These are phyloP conservation scores for Acacia pycnantha DNA, from an alignment of 331 rosid genomes.

Conservation along the genomic window DNA sequence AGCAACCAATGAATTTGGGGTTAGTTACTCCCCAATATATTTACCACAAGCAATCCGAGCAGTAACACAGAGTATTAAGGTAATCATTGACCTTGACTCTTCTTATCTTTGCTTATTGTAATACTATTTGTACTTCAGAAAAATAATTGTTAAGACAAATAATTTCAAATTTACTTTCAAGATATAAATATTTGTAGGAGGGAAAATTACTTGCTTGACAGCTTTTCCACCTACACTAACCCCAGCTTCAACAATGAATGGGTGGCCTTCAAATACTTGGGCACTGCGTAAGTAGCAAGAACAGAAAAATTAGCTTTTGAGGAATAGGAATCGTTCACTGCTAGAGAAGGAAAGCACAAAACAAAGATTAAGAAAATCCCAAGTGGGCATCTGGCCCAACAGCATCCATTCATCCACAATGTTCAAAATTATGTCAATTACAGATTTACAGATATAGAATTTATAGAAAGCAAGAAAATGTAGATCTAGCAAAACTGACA, in stretches of 20 bases:
- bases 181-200: conserved; percentile 23
- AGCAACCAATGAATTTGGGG: not conserved
- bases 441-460: not conserved
- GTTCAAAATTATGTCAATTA: conserved; percentile 16
- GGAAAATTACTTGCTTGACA: conserved; percentile 74
- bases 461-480: conserved; percentile 20
- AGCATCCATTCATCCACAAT: not conserved
- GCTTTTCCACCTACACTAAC: conserved; percentile 93
- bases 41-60: not conserved
- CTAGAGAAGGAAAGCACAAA: conserved; percentile 9
- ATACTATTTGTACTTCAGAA: not conserved
- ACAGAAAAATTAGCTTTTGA: conserved; percentile 18
- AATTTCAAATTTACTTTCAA: conserved; percentile 26
- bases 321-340: conserved; percentile 8
- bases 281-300: conserved; percentile 50
- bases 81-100: not conserved
- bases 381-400: not conserved
- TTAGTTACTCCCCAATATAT: not conserved
- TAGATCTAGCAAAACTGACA: conserved; percentile 32
- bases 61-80: not conserved
- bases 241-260: conserved; percentile 97
- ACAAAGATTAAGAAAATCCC: not conserved
- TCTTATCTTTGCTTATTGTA: conserved; percentile 1
- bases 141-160: not conserved
- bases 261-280: conserved; percentile 96